Base-by-base conservation (phyloP, 345 rosid genomes). In the Heritiera littoralis region DNA sequence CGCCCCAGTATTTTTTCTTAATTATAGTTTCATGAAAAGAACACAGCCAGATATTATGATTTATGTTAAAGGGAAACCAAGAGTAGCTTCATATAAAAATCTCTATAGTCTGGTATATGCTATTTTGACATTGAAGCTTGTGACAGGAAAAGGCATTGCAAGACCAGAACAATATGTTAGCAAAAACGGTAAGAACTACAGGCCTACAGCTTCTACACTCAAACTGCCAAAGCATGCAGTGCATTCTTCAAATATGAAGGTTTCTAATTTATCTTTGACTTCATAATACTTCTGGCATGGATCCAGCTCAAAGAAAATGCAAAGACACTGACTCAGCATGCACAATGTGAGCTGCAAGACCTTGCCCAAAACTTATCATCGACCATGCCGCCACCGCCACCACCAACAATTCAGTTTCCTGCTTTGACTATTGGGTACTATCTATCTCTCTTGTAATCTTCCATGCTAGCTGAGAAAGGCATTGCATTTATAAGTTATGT, bases 101-200 rank as follows among this genome's bases (percentile, higher is more conserved):
- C 35, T 10, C 13, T 9, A 17, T 23, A 2, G 14, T 59, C 14
- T 59, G 35, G 64, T 9, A 9, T 59, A 59, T 64, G 56, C 18
- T 70, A 23, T 30, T 83, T 30, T 83, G 75, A 87, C 72, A 8
- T 3, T 55, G 46, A 54, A 72, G 3, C 15, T 80, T 54, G 20
- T 75, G 55, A 59, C 89, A 93, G 98, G 94, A 89, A 45, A 93
- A 80, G 80, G 72, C 80, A 13, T 70, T 94, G 58, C 87, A 76
- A 79, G 90, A 89, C 66, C 89, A 90, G n/a, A 92, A 90, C 80
- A 88, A 83, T 68, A 70, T 77, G 70, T 86, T 94, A 8, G 78
- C 80, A 59, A 89, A 90, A 78, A 80, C 92, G 95, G 98, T 94
- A 55, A 18, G 9, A 13, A 38, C 45, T 28, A 23, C n/a, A n/a